A percentile compares a stretch with the other conserved stretches of the same genome.
These are phyloP conservation scores for Wickerhamomyces sp. DNA, from an alignment of 1,139 yeast genomes.

Conservation along the genomic window DNA sequence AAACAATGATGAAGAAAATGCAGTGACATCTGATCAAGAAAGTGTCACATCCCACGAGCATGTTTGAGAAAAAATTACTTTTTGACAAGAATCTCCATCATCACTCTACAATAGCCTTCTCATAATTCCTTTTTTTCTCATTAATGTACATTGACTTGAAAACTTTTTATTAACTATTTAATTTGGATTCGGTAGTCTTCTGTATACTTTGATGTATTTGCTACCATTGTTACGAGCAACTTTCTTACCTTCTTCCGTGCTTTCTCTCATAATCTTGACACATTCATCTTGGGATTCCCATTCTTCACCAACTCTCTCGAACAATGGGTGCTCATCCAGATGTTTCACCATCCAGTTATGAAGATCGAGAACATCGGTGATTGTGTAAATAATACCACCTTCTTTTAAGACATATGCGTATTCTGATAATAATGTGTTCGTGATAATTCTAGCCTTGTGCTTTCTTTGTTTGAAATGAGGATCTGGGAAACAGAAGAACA, in stretches of 20 bases:
- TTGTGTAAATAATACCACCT: constrained; percentile 87
- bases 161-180: background rate
- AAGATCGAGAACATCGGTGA: constrained; percentile 91
- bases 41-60: constrained; percentile 6
- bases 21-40: constrained; percentile 15
- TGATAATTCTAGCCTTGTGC: constrained; percentile 94
- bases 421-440: constrained; percentile 82
- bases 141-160: no score
- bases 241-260: constrained; percentile 97
- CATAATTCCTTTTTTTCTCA: no score
- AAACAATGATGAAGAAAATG: constrained; percentile 12
- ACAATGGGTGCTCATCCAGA: constrained; percentile 83
- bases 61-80: no score
- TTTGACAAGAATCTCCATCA: no score
- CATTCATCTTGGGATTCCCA: constrained; percentile 81
- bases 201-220: constrained; percentile 86
- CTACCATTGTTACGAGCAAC: constrained; percentile 85
- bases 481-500: constrained; percentile 98
- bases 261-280: constrained; percentile 79
- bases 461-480: constrained; percentile 97
- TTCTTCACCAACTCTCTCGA: constrained; percentile 69
- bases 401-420: constrained; percentile 87
- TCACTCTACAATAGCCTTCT: background rate
- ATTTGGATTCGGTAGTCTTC: constrained; percentile 59
- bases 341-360: constrained; percentile 97